Base-by-base conservation (phyloP, 257 asterid genomes). In the Penstemon newberryi region DNA sequence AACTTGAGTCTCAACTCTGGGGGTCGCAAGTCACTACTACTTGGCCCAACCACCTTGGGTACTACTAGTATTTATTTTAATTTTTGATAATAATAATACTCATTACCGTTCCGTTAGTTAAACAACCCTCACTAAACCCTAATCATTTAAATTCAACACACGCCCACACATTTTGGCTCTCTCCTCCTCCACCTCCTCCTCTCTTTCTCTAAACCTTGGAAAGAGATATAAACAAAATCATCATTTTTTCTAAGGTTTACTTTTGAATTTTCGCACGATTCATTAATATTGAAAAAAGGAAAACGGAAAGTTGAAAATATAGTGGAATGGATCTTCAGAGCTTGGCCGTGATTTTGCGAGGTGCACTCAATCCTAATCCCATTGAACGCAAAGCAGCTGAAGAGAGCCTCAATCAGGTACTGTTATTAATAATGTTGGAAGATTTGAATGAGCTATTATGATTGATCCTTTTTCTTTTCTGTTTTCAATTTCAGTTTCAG, bases 351-450 rank as follows among this genome's bases (percentile, higher is more conserved):
- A 81, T 94, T 73, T 80, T 91, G 42, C 93, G 80, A 43, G 96
- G 91, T 38, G 96, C 96, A 2, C 82, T 91, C 46, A 87, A 98
- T 74, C 89, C 90, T 70, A 87, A 83, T 82, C 99, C 93, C 0
- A 83, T 74, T 78, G 92, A 94, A 68, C 87, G 98, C 41, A 91
- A 85, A 77, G 87, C 96, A 6, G 96, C 98, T 12, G 99, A 94
- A 69, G 87, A 81, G n/a, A 85, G 90, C 73, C 90, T 94, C 56
- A 89, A 82, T 85, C 98, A 94, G 91, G 99, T 94, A 18, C 61
- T 63, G 0, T 56, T 47, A 4, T 19, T 51, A 63, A 39, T 47
- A 74, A 56, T 72, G 57, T 45, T 6, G 38, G 46, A 46, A 43
- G 67, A 53, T 15, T 45, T 40, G 6, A 11, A n/a, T 40, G 3